Evolutionary conservation across 202 grass and related monocot genomes (phyloP), one percentile per base, ranked within the genome.

Genomic region (Tripidium arundinaceum): DNA sequence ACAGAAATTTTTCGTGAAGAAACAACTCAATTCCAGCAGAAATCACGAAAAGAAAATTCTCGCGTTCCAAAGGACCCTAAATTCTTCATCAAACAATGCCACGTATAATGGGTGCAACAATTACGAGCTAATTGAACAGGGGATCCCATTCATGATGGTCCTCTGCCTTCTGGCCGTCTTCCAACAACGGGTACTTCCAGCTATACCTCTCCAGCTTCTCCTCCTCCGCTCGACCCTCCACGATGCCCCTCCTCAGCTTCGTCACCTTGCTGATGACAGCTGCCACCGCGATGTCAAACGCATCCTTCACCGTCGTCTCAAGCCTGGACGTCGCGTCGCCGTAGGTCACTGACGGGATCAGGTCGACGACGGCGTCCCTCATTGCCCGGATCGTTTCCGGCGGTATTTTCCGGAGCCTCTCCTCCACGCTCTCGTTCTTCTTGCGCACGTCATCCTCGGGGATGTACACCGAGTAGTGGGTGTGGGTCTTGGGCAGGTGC

Each of bases 401-500:
- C 47, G 50, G 36, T 18, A 93, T 86, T 38, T 11, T 58, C 42
- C 79, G 52, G 43, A 97, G 74, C 75, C 24, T 73, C n/a, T 83
- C 93, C 80, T 93, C 86, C 2, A 92, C 82, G 41, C 86, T 88
- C 1, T 72, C 76, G 45, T 87, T 88, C 13, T 41, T 57, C 7
- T 63, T 36, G 18, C 84, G 79, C 59, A 97, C 81, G 62, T 87
- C 90, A 21, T 86, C 81, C 61, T 93, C 90, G 36, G 90, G 68
- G 69, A 97, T 93, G 72, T 89, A 93, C 47, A 93, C 84, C 15
- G 93, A 97, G 84, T 91, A 97, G 0, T 76, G 79, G 15, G 87
- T 8, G 19, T 89, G 79, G 62, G 83, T 70, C 34, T 50, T 83
- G 15, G 88, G 93, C 49, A 97, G 72, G 81, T 93, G 84, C 94